phyloP scores from a whole-genome alignment of 2,329 filamentous ascomycete genomes.

The Fusarium sulawesiense region DNA sequence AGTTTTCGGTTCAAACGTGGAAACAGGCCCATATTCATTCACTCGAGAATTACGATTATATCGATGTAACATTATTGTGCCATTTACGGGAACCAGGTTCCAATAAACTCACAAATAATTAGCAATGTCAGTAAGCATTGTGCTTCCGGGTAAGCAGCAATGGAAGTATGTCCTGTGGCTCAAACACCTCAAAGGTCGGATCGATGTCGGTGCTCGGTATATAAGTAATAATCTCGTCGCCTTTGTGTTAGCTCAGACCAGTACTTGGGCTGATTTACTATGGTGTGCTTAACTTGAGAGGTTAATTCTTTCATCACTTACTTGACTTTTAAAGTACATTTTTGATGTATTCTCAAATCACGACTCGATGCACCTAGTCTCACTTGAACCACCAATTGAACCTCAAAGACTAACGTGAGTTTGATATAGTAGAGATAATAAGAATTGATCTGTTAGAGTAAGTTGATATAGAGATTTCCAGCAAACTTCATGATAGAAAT shows the following conservation, averaged over 20 bases:
- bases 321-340: not conserved
- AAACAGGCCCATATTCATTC: not conserved
- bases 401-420: not conserved
- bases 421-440: not conserved
- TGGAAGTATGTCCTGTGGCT: not conserved
- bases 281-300: not conserved
- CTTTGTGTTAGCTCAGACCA: not conserved
- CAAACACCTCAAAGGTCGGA: not conserved
- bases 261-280: fast-evolving
- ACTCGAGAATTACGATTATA: not conserved
- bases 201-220: too few species aligned
- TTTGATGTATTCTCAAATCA: not conserved
- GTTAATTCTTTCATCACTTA: not conserved
- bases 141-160: not conserved
- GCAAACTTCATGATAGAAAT: not conserved
- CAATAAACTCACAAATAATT: not conserved
- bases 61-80: not conserved
- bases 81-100: not conserved
- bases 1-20: not conserved
- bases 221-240: not conserved
- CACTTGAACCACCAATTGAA: not conserved
- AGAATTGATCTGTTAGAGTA: not conserved
- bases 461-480: not conserved
- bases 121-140: not conserved
- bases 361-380: not conserved